Conservation (phyloP, 148 eudicot genomes). For the Rhododendron simsii region DNA sequence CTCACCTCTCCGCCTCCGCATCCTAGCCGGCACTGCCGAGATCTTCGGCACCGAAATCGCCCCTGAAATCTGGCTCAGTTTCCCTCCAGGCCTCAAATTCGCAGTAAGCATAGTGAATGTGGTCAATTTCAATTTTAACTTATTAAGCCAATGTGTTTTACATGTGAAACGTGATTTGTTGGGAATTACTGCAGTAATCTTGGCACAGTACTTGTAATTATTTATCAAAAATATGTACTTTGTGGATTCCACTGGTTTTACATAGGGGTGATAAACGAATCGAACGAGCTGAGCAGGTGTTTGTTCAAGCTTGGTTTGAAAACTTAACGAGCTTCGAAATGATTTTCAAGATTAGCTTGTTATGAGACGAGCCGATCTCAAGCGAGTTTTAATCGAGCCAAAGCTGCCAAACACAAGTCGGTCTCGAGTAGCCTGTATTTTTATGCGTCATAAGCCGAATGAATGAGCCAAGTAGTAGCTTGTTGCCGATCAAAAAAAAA, state of each 20-base stretch:
- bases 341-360: background rate
- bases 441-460: background rate
- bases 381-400: background rate
- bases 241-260: background rate
- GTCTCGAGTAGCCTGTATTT: background rate
- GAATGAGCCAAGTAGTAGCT: background rate
- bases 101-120: conserved; percentile 45
- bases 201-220: background rate
- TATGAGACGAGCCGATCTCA: background rate
- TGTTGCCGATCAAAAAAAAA: no score
- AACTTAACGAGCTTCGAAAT: background rate
- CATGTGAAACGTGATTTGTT: background rate
- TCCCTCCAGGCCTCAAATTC: conserved; percentile 87
- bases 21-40: conserved; percentile 74
- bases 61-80: conserved; percentile 77
- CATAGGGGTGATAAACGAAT: background rate
- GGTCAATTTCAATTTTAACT: background rate
- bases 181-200: background rate
- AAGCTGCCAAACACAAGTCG: background rate
- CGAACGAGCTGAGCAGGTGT: background rate
- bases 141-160: background rate
- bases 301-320: background rate
- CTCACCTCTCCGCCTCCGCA: conserved; percentile 60
- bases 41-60: conserved; percentile 87
- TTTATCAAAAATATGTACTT: background rate